Conservation (phyloP, 2,329 filamentous ascomycete genomes). For the Parafenestella ontariensis region DNA sequence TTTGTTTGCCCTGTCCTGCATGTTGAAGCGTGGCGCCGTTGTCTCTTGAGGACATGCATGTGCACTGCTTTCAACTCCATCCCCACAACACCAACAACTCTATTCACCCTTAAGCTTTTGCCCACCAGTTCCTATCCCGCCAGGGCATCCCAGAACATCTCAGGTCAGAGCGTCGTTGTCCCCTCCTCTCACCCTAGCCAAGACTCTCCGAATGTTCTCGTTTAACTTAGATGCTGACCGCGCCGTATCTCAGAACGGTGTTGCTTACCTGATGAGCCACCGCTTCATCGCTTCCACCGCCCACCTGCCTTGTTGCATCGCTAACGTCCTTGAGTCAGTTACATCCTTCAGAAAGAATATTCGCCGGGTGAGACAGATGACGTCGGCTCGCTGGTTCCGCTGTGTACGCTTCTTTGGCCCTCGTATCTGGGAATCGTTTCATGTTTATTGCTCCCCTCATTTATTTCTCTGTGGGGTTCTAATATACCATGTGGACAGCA, state of each 20-base stretch:
- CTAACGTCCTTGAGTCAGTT: not conserved
- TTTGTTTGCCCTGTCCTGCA: not conserved
- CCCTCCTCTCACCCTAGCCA: conserved; percentile 8
- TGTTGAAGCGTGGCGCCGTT: not conserved
- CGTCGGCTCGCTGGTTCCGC: not conserved
- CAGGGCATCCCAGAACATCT: conserved; percentile 10
- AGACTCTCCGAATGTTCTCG: conserved; percentile 6
- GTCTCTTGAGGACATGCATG: not conserved
- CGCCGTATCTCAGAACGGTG: conserved; percentile 8
- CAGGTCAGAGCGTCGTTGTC: conserved; percentile 8
- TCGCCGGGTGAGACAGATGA: conserved; percentile 8
- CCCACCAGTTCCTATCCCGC: not conserved
- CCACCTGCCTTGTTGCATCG: conserved; percentile 1
- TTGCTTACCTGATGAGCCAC: conserved; percentile 15
- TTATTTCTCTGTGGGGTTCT: not conserved
- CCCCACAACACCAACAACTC: not conserved
- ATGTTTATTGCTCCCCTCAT: not conserved
- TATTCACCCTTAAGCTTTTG: not conserved
- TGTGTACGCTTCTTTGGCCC: not conserved
- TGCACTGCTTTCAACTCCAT: not conserved
- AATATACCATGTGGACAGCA: not conserved
- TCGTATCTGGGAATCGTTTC: not conserved
- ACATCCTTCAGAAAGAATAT: not conserved
- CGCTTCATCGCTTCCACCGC: conserved; percentile 5
- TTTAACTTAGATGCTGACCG: conserved; percentile 15